Evolutionary conservation across 345 rosid species (phyloP).

Genomic region (Eutrema heterophyllum): DNA sequence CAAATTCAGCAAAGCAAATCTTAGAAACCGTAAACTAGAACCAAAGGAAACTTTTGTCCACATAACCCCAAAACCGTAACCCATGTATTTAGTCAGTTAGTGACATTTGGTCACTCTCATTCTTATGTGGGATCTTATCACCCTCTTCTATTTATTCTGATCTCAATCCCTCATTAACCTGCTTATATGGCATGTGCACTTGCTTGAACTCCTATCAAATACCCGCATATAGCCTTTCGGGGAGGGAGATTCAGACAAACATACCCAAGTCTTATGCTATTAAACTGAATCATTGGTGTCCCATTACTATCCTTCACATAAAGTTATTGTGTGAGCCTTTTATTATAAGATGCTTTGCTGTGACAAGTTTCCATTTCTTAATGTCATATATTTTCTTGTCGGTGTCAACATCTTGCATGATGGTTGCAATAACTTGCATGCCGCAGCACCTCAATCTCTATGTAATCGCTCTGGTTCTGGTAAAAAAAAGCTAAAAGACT

Average conservation of each 20-base stretch:
- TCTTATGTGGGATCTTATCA: neutral
- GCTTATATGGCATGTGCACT: neutral
- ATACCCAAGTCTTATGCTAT: neutral
- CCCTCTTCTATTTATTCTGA: neutral
- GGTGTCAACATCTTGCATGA: constrained; percentile 93
- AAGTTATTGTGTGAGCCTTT: neutral
- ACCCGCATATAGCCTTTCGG: neutral
- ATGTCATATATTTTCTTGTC: constrained; percentile 49
- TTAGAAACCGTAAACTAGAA: neutral
- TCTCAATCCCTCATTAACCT: neutral
- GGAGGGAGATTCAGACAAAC: neutral
- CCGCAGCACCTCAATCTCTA: constrained; percentile 83
- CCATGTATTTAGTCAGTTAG: neutral
- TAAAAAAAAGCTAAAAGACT: constrained; percentile 88
- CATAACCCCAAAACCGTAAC: no score
- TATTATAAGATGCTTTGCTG: neutral
- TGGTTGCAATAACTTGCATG: constrained; percentile 68
- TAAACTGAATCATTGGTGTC: neutral
- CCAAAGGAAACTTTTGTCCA: neutral
- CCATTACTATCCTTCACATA: neutral
- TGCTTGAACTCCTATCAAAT: neutral
- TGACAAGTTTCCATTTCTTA: neutral
- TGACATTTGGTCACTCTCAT: neutral
- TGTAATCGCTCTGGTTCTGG: constrained; percentile 65
- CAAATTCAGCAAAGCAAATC: neutral